Evolutionary conservation across 306 rosid species (phyloP).

Genomic region (Styphnolobium japonicum): DNA sequence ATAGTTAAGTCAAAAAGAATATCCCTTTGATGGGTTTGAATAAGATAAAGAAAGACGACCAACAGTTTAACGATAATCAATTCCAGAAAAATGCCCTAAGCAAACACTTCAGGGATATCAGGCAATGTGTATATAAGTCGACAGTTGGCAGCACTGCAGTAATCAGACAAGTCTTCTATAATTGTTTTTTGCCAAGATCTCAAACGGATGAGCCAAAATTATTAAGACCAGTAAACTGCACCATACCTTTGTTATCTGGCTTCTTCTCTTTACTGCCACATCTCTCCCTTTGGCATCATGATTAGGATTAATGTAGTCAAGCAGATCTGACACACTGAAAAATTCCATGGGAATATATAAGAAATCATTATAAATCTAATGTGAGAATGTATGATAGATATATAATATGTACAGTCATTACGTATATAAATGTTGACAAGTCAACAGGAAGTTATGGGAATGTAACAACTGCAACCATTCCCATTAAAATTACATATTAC

Average conservation of each 20-base stretch:
- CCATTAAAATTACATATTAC: not conserved
- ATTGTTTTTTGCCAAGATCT: not conserved
- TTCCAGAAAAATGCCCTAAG: not conserved
- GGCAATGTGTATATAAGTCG: not conserved
- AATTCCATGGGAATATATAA: slow-evolving; percentile 3
- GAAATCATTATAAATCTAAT: not conserved
- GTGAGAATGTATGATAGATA: not conserved
- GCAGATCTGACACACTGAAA: slow-evolving; percentile 85
- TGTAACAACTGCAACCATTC: not conserved
- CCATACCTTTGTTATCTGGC: slow-evolving; percentile 61
- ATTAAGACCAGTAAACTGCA: not conserved
- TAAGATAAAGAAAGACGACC: not conserved
- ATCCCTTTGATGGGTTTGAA: not conserved
- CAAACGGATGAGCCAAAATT: not conserved
- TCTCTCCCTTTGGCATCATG: slow-evolving; percentile 67
- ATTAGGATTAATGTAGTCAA: slow-evolving; percentile 77
- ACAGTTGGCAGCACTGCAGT: not conserved
- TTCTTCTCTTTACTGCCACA: slow-evolving; percentile 61
- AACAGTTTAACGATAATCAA: not conserved
- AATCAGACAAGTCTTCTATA: not conserved
- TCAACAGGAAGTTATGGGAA: not conserved
- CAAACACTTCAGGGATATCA: not conserved
- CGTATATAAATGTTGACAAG: not conserved
- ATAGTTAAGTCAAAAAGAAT: not conserved
- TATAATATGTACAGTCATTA: not conserved